Base-by-base conservation (phyloP, 2,329 filamentous ascomycete genomes). In the Tolypocladium tropicale region DNA sequence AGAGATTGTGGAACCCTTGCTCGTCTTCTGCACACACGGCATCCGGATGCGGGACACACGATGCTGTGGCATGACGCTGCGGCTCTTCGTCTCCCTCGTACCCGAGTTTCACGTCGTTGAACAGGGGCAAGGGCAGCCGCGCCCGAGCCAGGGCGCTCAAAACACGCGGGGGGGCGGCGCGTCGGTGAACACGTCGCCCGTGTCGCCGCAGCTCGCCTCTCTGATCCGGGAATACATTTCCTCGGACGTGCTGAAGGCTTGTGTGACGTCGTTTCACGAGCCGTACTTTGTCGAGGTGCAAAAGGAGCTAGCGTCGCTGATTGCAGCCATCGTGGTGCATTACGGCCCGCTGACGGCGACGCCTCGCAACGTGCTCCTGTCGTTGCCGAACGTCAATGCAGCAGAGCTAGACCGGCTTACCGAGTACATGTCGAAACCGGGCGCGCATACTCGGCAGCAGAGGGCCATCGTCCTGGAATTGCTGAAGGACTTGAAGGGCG, bases 221-320 rank as follows among this genome's bases (percentile, higher is more conserved):
- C 87, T 80, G 9, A 89, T 97, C 59, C 85, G 92, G 54, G 90
- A 96, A 66, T 99, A 92, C 70, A 92, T 97, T 66, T 90, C 86
- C 54, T 84, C 85, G 6, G 89, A 96, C 62, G 90, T 97, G 2
- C 81, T 99, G 53, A 90, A 92, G 74, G 90, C 91, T 0, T 93
- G 89, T 65, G 89, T 96, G 68, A 89, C 86, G 2, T 95, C 89
- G 2, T 83, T 99, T 53, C 89, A 97, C 72, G 94, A 99, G 62
- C 86, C 90, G 0, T 96, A 97, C 71, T 99, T 97, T 71, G 92
- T 96, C 36, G 94, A 99, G 63, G 83, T 95, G 59, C 94, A 99
- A 66, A 93, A 92, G 68, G 92, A 99, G 53, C 79, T 99, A 25
- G 93, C 91, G 0, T 82, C 85, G 25, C 78, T 97, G 39, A 96